Percentiles rank a stretch among this genome's conserved stretches.
phyloP scores from a whole-genome alignment of 768 basidiomycete genomes.

The Leucogyrophana mollusca region DNA sequence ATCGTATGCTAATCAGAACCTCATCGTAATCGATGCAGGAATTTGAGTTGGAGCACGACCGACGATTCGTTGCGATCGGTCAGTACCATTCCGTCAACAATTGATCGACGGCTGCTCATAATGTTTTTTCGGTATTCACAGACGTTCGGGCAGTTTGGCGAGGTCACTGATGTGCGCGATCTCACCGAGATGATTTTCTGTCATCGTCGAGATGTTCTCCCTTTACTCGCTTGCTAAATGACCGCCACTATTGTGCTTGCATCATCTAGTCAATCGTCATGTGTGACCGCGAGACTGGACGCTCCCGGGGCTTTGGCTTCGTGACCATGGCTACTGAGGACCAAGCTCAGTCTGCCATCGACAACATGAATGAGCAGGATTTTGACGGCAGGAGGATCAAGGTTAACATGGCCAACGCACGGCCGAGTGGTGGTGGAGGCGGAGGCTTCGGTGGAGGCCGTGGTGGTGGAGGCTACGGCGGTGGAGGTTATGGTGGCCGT shows the following conservation, averaged over 20 bases:
- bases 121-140: conserved; percentile 14
- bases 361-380: conserved; percentile 46
- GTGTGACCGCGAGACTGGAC: conserved; percentile 56
- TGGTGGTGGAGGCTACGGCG: conserved; percentile 6
- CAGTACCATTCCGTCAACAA: conserved; percentile 9
- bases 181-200: conserved; percentile 25
- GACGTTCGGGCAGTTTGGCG: conserved; percentile 44
- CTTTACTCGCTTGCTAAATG: conserved; percentile 23
- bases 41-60: conserved; percentile 32
- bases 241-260: conserved; percentile 6
- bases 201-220: conserved; percentile 25
- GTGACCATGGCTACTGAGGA: conserved; percentile 34
- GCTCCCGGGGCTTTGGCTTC: conserved; percentile 59
- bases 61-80: conserved; percentile 25
- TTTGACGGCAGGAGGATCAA: conserved; percentile 54
- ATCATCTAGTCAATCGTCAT: conserved; percentile 31
- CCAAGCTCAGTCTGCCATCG: conserved; percentile 47
- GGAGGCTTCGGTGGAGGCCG: conserved; percentile 18
- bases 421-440: conserved; percentile 27
- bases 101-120: conserved; percentile 1
- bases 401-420: conserved; percentile 42
- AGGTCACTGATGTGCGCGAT: conserved; percentile 50
- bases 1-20: neutral
- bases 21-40: conserved; percentile 16
- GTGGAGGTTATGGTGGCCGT: conserved; percentile 10